phyloP scores from a whole-genome alignment of 306 rosid species.

The Neltuma alba region DNA sequence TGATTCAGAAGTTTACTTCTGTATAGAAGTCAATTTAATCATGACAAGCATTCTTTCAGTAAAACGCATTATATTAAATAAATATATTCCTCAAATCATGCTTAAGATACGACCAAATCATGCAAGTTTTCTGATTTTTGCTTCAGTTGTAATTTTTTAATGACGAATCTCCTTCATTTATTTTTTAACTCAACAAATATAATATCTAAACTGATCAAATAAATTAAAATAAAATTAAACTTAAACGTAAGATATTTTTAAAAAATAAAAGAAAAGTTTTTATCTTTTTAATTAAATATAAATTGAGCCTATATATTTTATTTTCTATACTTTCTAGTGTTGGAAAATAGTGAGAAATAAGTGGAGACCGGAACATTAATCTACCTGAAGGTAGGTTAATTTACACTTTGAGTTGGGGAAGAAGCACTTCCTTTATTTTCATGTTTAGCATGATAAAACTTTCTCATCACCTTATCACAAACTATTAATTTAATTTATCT shows the following conservation, averaged over 20 bases:
- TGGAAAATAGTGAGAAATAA: background rate
- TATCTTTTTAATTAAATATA: background rate
- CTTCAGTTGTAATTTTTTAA: background rate
- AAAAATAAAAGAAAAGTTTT: too few species aligned
- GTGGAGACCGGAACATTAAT: background rate
- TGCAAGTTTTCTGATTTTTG: background rate
- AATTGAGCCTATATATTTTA: background rate
- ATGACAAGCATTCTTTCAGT: background rate
- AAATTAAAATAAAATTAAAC: too few species aligned
- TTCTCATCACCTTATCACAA: background rate
- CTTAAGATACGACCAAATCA: background rate
- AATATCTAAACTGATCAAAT: too few species aligned
- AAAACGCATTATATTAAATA: background rate
- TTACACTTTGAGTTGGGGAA: background rate
- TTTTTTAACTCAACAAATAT: too few species aligned
- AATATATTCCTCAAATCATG: background rate
- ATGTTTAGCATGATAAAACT: background rate
- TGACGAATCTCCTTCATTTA: too few species aligned
- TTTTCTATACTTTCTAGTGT: background rate
- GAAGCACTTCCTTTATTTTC: background rate
- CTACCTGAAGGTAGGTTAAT: background rate
- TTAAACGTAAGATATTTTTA: background rate
- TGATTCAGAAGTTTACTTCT: background rate
- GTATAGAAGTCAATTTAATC: background rate
- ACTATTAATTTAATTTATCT: background rate